A percentile compares a stretch with the other conserved stretches of the same genome.
These are phyloP conservation scores for Pachysandra terminalis DNA, from an alignment of 164 flowering plant species.

Conservation along the genomic window DNA sequence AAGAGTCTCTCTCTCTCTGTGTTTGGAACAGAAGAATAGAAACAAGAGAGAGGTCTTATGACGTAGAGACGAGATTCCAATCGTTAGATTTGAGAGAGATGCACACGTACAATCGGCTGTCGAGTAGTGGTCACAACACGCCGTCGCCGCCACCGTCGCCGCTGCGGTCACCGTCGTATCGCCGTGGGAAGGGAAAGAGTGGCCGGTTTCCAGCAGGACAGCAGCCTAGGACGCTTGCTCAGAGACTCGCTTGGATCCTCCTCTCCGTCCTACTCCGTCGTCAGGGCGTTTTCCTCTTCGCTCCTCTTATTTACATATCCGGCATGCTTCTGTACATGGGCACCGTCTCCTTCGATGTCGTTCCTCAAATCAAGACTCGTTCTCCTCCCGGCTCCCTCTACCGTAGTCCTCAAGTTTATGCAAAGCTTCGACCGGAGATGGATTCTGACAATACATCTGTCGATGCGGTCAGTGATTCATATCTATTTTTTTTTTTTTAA, in stretches of 20 bases:
- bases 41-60: conserved; percentile 3
- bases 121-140: conserved; percentile 58
- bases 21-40: not conserved
- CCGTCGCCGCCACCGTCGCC: conserved; percentile 82
- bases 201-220: conserved; percentile 26
- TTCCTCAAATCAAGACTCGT: conserved; percentile 36
- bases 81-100: conserved; percentile 25
- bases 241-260: conserved; percentile 53
- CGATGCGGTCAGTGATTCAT: conserved; percentile 49
- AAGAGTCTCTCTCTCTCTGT: not conserved
- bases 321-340: conserved; percentile 87
- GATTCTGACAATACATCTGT: conserved; percentile 59
- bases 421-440: conserved; percentile 62
- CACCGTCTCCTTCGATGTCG: conserved; percentile 58
- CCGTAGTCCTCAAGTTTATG: conserved; percentile 63
- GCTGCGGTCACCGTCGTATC: conserved; percentile 54
- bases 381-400: conserved; percentile 69
- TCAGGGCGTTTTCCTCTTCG: conserved; percentile 78
- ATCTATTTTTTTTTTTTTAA: not conserved
- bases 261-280: conserved; percentile 72
- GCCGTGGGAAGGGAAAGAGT: conserved; percentile 27
- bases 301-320: conserved; percentile 72
- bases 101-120: conserved; percentile 57
- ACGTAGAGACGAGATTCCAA: not conserved
- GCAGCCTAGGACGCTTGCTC: conserved; percentile 34